These are phyloP conservation scores for Kernera saxatilis DNA, from an alignment of 345 rosid genomes.

Conservation along the genomic window DNA sequence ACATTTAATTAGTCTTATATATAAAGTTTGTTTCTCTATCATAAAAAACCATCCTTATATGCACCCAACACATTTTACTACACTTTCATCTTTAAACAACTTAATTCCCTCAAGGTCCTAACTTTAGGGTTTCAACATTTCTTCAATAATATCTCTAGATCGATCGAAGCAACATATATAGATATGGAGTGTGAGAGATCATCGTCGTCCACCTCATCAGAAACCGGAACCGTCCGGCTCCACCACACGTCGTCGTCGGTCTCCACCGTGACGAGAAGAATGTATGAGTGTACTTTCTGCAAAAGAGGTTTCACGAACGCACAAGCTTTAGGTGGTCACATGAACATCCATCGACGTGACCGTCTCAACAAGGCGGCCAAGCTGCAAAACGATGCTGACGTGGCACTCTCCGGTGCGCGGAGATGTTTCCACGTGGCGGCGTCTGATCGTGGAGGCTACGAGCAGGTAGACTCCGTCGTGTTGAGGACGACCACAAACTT, in stretches of 20 bases:
- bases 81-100: not conserved
- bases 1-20: not conserved
- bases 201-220: conserved; percentile 29
- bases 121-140: conserved; percentile 16
- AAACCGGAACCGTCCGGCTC: conserved; percentile 6
- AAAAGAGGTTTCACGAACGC: conserved; percentile 94
- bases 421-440: conserved; percentile 36
- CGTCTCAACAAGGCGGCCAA: conserved; percentile 53
- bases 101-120: not conserved
- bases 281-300: conserved; percentile 71
- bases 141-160: not conserved
- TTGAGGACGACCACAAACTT: conserved; percentile 39
- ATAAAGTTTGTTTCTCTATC: not conserved
- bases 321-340: conserved; percentile 92
- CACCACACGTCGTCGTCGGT: conserved; percentile 9
- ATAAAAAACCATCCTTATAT: conserved; percentile 16
- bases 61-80: conserved; percentile 1
- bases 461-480: conserved; percentile 26
- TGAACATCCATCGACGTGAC: conserved; percentile 90
- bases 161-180: not conserved
- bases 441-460: conserved; percentile 26
- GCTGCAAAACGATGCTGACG: conserved; percentile 24
- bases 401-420: conserved; percentile 23
- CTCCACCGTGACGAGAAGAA: conserved; percentile 37
- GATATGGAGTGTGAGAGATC: conserved; percentile 30